Conservation (phyloP, 2,329 filamentous ascomycete genomes). For the Diaporthe citriasiana region DNA sequence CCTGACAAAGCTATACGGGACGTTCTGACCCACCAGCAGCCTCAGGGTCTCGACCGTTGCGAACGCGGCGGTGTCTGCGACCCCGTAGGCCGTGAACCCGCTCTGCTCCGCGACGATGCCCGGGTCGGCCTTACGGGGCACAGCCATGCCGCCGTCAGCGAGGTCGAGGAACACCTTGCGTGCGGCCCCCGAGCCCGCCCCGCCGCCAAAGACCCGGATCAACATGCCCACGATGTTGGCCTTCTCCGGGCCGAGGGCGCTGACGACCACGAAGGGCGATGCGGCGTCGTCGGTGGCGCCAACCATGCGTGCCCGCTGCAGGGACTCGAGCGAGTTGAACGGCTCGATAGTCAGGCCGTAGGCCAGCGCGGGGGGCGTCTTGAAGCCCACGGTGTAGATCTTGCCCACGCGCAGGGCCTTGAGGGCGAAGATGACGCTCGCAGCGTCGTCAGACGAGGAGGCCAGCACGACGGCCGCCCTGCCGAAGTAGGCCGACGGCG, state of each 20-base stretch:
- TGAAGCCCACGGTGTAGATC: constrained; percentile 88
- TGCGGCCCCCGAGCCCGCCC: constrained; percentile 53
- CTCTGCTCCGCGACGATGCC: constrained; percentile 78
- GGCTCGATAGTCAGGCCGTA: constrained; percentile 80
- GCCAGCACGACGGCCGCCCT: constrained; percentile 83
- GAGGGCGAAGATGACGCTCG: constrained; percentile 83
- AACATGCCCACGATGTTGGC: constrained; percentile 83
- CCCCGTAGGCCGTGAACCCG: constrained; percentile 84
- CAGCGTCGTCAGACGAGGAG: constrained; percentile 80
- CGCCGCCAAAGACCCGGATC: constrained; percentile 77
- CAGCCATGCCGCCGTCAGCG: constrained; percentile 71
- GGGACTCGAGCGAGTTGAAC: constrained; percentile 80
- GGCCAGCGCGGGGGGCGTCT: constrained; percentile 72
- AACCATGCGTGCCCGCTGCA: constrained; percentile 66
- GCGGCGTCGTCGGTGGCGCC: constrained; percentile 57
- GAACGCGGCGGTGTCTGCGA: constrained; percentile 85
- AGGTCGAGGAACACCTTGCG: constrained; percentile 86
- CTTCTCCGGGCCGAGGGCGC: constrained; percentile 83
- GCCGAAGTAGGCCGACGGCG: constrained; percentile 84
- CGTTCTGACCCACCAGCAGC: constrained; percentile 86
- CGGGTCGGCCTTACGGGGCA: constrained; percentile 75
- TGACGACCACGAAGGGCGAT: constrained; percentile 85
- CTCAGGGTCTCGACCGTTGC: constrained; percentile 86
- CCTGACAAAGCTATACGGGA: constrained; percentile 88
- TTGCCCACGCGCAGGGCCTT: constrained; percentile 81